Evolutionary conservation across 1,284 basidiomycete genomes (phyloP).

Genomic region (Marasmius sp.): DNA sequence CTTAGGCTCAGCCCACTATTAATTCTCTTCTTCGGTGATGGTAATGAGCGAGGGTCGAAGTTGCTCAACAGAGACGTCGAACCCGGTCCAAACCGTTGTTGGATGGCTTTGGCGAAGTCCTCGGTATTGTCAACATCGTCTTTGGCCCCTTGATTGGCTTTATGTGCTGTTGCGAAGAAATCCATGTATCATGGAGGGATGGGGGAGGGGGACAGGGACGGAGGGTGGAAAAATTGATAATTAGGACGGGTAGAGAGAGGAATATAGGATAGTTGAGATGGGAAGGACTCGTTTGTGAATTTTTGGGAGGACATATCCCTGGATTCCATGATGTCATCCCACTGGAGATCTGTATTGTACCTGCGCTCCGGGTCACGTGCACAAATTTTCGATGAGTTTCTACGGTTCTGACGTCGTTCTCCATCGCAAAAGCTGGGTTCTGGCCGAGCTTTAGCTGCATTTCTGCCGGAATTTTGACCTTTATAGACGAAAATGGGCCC

Average conservation of each 20-base stretch:
- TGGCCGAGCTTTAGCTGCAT: background rate
- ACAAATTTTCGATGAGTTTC: background rate
- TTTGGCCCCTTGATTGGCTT: background rate
- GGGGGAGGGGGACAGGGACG: background rate
- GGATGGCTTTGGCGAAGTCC: slow-evolving; percentile 2
- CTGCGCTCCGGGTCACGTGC: background rate
- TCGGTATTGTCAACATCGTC: slow-evolving; percentile 1
- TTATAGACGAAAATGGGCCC: background rate
- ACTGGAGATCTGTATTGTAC: background rate
- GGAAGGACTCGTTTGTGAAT: background rate
- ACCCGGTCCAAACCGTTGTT: background rate
- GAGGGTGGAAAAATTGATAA: background rate
- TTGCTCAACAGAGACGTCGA: background rate
- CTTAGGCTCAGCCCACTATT: background rate
- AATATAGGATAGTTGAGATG: background rate
- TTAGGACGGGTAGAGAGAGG: background rate
- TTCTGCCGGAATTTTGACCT: background rate
- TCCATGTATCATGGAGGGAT: background rate
- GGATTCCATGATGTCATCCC: background rate
- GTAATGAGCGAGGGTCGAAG: background rate
- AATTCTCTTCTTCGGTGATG: background rate
- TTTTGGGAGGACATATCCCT: background rate
- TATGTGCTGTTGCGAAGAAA: background rate
- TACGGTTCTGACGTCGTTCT: background rate
- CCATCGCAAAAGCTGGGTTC: background rate